A percentile compares a stretch with the other conserved stretches of the same genome.
These are phyloP conservation scores for Mucor saturninus DNA, from an alignment of 371 early-diverging fungal species.

Conservation along the genomic window DNA sequence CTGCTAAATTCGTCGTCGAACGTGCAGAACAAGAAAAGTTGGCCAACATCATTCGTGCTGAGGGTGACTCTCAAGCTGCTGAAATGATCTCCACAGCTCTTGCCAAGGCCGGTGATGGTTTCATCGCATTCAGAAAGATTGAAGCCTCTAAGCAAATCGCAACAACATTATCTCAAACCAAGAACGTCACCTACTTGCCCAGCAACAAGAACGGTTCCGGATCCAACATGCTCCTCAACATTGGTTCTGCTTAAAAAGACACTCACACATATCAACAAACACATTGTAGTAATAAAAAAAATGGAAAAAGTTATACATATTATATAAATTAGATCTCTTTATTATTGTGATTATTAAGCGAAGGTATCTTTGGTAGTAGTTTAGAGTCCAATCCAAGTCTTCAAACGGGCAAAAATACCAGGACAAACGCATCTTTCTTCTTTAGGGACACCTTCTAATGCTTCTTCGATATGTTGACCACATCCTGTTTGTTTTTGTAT, in stretches of 20 bases:
- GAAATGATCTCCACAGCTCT: conserved; percentile 87
- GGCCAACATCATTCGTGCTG: conserved; percentile 97
- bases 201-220: conserved; percentile 34
- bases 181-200: conserved; percentile 95
- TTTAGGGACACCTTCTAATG: conserved; percentile 18
- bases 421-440: conserved; percentile 27
- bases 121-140: conserved; percentile 95
- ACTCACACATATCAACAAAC: conserved; percentile 13
- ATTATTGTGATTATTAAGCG: not conserved
- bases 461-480: conserved; percentile 22
- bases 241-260: conserved; percentile 27
- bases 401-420: conserved; percentile 21
- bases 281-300: conserved; percentile 12
- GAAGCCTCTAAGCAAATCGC: conserved; percentile 98
- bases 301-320: not conserved
- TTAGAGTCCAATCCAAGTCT: conserved; percentile 14
- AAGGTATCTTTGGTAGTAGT: too few relatives aligned
- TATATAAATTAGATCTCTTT: not conserved
- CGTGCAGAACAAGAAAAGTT: conserved; percentile 97
- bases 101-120: conserved; percentile 83
- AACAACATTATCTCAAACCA: conserved; percentile 78
- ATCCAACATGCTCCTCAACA: conserved; percentile 62
- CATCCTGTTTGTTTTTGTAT: conserved; percentile 9
- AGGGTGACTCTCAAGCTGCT: conserved; percentile 96
- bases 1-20: conserved; percentile 93